Evolutionary conservation across 164 flowering plant species (phyloP).

Genomic region (Pachysandra terminalis): DNA sequence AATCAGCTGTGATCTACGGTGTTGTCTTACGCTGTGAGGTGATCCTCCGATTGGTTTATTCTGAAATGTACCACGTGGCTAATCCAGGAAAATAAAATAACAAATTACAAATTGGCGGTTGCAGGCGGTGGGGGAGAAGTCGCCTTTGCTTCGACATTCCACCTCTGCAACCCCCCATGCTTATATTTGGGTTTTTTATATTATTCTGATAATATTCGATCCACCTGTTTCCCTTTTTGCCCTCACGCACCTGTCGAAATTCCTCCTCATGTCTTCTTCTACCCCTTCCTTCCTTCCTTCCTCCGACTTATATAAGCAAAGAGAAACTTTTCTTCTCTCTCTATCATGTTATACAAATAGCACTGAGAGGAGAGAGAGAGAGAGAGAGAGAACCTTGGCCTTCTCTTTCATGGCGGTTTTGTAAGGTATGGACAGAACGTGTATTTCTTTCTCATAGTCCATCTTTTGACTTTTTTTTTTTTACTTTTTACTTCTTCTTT

Average conservation of each 20-base stretch:
- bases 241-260: constrained; percentile 11
- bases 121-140: constrained; percentile 44
- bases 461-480: not conserved
- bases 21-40: no score
- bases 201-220: not conserved
- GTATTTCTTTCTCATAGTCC: not conserved
- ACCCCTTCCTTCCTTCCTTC: no score
- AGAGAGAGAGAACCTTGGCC: constrained; percentile 4
- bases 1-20: no score
- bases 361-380: constrained; percentile 1
- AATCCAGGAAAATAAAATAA: constrained; percentile 4
- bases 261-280: constrained; percentile 12
- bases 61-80: constrained; percentile 25
- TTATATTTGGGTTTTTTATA: not conserved
- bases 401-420: constrained; percentile 26
- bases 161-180: constrained; percentile 22
- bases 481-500: not conserved
- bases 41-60: no score
- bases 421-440: constrained; percentile 21
- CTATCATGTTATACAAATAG: not conserved
- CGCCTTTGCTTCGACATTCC: constrained; percentile 49
- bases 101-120: constrained; percentile 26
- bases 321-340: constrained; percentile 3
- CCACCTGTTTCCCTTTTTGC: constrained; percentile 8
- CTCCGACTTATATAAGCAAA: not conserved